These are phyloP conservation scores for Russula earlei DNA, from an alignment of 768 basidiomycete species.

Conservation along the genomic window DNA sequence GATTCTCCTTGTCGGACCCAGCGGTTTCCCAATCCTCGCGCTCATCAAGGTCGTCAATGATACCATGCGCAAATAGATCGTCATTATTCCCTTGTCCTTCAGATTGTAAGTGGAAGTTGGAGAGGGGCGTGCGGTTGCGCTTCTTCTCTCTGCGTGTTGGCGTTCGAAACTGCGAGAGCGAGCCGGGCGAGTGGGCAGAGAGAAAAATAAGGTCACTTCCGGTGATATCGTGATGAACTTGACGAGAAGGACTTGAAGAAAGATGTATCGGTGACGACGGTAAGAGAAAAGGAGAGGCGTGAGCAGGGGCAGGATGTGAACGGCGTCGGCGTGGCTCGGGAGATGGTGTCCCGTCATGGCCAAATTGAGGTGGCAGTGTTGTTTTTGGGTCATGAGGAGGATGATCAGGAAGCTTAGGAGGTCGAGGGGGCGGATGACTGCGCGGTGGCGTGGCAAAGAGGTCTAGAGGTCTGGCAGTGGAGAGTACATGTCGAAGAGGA, in stretches of 20 bases:
- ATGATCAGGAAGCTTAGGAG: slow-evolving; percentile 11
- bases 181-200: slow-evolving; percentile 1
- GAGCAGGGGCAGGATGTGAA: background rate
- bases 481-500: background rate
- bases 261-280: slow-evolving; percentile 13
- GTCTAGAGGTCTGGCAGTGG: background rate
- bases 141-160: slow-evolving; percentile 13
- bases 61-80: slow-evolving; percentile 16
- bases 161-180: slow-evolving; percentile 13
- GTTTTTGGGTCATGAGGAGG: slow-evolving; percentile 8
- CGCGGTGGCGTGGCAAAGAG: slow-evolving; percentile 13
- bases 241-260: slow-evolving; percentile 7
- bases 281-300: slow-evolving; percentile 1
- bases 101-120: slow-evolving; percentile 1
- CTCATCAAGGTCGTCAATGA: slow-evolving; percentile 12
- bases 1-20: slow-evolving; percentile 20
- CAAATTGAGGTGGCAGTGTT: slow-evolving; percentile 6
- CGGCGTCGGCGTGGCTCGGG: slow-evolving; percentile 6
- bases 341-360: slow-evolving; percentile 9
- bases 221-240: background rate
- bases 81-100: slow-evolving; percentile 10
- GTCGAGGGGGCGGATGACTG: slow-evolving; percentile 8
- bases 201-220: background rate
- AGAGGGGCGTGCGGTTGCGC: slow-evolving; percentile 8
- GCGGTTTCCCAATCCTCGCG: slow-evolving; percentile 16